These are phyloP conservation scores for Eucommia ulmoides DNA, from an alignment of 257 asterid genomes.

Conservation along the genomic window DNA sequence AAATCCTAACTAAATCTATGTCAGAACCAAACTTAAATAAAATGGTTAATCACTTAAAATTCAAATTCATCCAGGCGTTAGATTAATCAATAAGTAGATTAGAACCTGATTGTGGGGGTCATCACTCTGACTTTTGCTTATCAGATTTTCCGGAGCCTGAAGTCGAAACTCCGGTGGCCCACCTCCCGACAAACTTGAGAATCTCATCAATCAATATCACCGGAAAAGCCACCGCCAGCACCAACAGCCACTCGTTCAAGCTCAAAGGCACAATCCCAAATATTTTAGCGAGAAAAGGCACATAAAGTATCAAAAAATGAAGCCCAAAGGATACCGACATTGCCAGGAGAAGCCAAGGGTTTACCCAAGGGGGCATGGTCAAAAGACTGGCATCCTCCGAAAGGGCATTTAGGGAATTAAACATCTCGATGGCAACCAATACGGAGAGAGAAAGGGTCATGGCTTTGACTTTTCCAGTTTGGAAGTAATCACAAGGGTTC, in stretches of 20 bases:
- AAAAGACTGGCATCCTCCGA: conserved; percentile 91
- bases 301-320: conserved; percentile 89
- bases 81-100: too few species aligned
- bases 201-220: conserved; percentile 82
- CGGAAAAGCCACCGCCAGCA: conserved; percentile 66
- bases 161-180: conserved; percentile 54
- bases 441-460: conserved; percentile 95
- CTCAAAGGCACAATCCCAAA: conserved; percentile 90
- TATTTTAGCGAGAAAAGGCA: conserved; percentile 86
- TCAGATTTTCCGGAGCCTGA: too few species aligned
- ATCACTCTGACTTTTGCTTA: too few species aligned
- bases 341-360: conserved; percentile 92
- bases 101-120: too few species aligned
- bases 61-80: too few species aligned
- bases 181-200: conserved; percentile 77
- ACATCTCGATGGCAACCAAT: conserved; percentile 93
- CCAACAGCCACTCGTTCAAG: conserved; percentile 79
- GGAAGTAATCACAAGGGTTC: conserved; percentile 85
- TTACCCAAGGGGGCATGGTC: conserved; percentile 98
- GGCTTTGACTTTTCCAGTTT: conserved; percentile 80
- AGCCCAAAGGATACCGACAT: conserved; percentile 89
- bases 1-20: too few species aligned
- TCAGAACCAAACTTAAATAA: too few species aligned
- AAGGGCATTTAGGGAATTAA: conserved; percentile 85
- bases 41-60: too few species aligned